A percentile compares a stretch with the other conserved stretches of the same genome.
Evolutionary conservation across 1,284 basidiomycete genomes (phyloP).

Genomic region (Heterobasidion annosum): DNA sequence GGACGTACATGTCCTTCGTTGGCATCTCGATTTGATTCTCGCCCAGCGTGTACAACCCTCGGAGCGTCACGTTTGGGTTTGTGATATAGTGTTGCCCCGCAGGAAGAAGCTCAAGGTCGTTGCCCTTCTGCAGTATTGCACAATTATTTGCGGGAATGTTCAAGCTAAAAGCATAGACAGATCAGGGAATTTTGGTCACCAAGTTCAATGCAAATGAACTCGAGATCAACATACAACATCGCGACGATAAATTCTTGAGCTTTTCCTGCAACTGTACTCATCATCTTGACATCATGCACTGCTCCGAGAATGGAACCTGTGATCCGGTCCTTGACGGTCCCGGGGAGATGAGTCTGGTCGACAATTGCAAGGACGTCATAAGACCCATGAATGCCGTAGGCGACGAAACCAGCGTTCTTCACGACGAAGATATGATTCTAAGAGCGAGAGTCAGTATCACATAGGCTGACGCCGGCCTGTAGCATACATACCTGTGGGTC

Average conservation of each 20-base stretch:
- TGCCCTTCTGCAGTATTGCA: slow-evolving; percentile 72
- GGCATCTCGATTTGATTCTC: slow-evolving; percentile 80
- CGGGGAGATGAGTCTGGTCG: slow-evolving; percentile 69
- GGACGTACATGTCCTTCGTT: slow-evolving; percentile 64
- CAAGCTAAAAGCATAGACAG: slow-evolving; percentile 31
- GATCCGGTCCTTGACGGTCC: slow-evolving; percentile 47
- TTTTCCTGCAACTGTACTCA: slow-evolving; percentile 21
- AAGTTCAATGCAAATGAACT: not conserved
- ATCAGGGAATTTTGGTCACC: not conserved
- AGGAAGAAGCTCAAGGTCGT: slow-evolving; percentile 65
- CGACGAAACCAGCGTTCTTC: slow-evolving; percentile 69
- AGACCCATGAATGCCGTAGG: slow-evolving; percentile 64
- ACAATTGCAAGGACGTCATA: slow-evolving; percentile 71
- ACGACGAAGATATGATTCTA: slow-evolving; percentile 73
- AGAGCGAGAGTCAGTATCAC: not conserved
- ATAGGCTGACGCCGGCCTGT: not conserved
- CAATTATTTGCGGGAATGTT: slow-evolving; percentile 81
- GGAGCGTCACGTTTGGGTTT: slow-evolving; percentile 69
- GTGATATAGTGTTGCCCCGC: slow-evolving; percentile 79
- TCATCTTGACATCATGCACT: slow-evolving; percentile 71
- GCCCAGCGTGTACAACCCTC: slow-evolving; percentile 68
- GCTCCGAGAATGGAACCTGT: slow-evolving; percentile 53
- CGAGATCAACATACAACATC: slow-evolving; percentile 43
- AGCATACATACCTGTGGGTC: slow-evolving; percentile 46
- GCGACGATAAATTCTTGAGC: slow-evolving; percentile 62